Conservation (phyloP, 1,284 basidiomycete genomes). For the Meripilus lineatus region DNA sequence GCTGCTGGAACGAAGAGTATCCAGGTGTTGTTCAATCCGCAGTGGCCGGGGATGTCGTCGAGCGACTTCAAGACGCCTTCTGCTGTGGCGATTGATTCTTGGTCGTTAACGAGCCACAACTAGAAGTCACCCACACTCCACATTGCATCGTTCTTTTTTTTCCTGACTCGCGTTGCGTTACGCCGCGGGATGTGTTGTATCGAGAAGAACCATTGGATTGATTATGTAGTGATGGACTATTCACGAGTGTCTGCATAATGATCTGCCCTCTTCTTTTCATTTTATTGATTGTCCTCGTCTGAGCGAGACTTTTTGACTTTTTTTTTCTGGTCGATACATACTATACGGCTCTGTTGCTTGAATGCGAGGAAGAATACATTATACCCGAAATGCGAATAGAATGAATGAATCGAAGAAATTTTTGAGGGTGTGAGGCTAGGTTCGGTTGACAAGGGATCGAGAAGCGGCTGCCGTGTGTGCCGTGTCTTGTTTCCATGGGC, state of each 20-base stretch:
- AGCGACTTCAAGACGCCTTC: slow-evolving; percentile 63
- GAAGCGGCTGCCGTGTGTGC: background rate
- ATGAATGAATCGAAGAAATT: too few relatives aligned
- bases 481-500: too few relatives aligned
- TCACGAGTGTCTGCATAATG: too few relatives aligned
- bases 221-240: slow-evolving; percentile 8
- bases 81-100: slow-evolving; percentile 59
- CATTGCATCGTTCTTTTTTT: too few relatives aligned
- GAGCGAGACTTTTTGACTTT: background rate
- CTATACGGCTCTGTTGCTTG: too few relatives aligned
- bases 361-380: too few relatives aligned
- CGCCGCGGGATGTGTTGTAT: too few relatives aligned
- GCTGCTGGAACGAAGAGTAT: slow-evolving; percentile 68
- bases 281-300: too few relatives aligned
- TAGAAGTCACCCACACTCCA: slow-evolving; percentile 12
- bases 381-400: too few relatives aligned
- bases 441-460: slow-evolving; percentile 2
- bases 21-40: slow-evolving; percentile 83
- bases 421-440: background rate
- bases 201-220: too few relatives aligned
- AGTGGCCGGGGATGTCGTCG: slow-evolving; percentile 63
- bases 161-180: too few relatives aligned
- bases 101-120: slow-evolving; percentile 74
- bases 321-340: background rate
- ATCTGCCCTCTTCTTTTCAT: too few relatives aligned